Conservation (phyloP, 805 yeast genomes). For the Candida montana region DNA sequence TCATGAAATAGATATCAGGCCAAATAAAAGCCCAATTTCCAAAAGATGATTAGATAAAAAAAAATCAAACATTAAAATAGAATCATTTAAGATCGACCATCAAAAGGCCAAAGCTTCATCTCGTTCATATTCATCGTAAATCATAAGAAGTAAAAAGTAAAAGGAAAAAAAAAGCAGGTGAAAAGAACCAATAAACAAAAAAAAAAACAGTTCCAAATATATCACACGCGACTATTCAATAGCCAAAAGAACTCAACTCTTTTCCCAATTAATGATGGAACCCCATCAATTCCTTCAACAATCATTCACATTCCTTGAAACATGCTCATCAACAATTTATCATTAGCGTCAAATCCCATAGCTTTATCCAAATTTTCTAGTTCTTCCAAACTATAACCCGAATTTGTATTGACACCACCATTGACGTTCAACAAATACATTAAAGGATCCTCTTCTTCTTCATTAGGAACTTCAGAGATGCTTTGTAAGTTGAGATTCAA, state of each 20-base stretch:
- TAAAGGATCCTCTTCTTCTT: slow-evolving; percentile 19
- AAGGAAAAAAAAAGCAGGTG: no score
- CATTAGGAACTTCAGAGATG: neutral
- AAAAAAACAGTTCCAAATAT: neutral
- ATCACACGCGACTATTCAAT: no score
- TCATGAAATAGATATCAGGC: no score
- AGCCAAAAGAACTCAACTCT: no score
- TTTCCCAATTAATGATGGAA: no score
- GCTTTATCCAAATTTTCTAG: slow-evolving; percentile 25
- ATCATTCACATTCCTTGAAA: slow-evolving; percentile 20
- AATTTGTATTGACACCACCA: slow-evolving; percentile 9
- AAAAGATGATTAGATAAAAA: neutral
- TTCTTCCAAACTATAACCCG: slow-evolving; percentile 22
- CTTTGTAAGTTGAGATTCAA: slow-evolving; percentile 4
- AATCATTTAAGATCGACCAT: neutral
- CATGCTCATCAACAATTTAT: slow-evolving; percentile 22
- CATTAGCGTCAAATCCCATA: slow-evolving; percentile 25
- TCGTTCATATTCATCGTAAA: neutral
- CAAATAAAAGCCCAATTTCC: no score
- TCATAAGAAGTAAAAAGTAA: slow-evolving; percentile 4
- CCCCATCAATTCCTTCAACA: no score
- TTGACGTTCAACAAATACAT: slow-evolving; percentile 17
- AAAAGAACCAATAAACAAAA: no score
- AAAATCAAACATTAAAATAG: neutral
- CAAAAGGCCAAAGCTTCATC: no score